Evolutionary conservation across 1,139 yeast species (phyloP).

Genomic region (Sugiyamaella novakii): DNA sequence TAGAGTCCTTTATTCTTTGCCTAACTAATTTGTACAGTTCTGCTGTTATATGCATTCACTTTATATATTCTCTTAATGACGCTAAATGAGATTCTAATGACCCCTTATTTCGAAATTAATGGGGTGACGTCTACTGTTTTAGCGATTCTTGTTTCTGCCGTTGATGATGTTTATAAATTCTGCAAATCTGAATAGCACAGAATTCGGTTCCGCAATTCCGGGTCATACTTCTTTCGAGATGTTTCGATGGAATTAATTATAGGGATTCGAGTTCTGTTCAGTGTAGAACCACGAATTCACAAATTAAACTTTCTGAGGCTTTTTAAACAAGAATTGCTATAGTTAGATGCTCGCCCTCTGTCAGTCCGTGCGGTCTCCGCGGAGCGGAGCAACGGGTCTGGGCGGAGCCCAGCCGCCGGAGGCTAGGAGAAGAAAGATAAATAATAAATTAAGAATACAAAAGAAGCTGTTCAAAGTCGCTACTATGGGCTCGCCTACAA

Average conservation of each 20-base stretch:
- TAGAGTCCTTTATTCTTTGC: not conserved
- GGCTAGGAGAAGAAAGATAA: not conserved
- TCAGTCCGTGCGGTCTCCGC: no score
- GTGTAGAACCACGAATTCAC: conserved; percentile 26
- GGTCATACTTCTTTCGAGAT: conserved; percentile 26
- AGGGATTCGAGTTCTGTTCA: conserved; percentile 14
- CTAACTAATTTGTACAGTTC: not conserved
- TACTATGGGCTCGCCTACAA: conserved; percentile 14
- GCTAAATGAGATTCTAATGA: not conserved
- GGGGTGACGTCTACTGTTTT: no score
- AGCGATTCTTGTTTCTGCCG: conserved; percentile 22
- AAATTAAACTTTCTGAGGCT: conserved; percentile 30
- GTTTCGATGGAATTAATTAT: conserved; percentile 18
- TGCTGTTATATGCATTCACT: not conserved
- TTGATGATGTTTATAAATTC: conserved; percentile 33
- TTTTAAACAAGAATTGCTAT: conserved; percentile 1
- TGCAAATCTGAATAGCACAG: conserved; percentile 32
- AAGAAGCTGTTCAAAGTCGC: no score
- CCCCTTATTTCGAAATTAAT: not conserved
- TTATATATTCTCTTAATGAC: not conserved
- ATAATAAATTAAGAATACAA: conserved; percentile 14
- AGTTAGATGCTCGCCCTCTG: no score
- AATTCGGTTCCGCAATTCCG: conserved; percentile 12
- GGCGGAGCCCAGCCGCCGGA: not conserved
- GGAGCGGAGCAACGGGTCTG: not conserved